Evolutionary conservation across 2,329 filamentous ascomycete genomes (phyloP).

Genomic region (Alternaria solani): DNA sequence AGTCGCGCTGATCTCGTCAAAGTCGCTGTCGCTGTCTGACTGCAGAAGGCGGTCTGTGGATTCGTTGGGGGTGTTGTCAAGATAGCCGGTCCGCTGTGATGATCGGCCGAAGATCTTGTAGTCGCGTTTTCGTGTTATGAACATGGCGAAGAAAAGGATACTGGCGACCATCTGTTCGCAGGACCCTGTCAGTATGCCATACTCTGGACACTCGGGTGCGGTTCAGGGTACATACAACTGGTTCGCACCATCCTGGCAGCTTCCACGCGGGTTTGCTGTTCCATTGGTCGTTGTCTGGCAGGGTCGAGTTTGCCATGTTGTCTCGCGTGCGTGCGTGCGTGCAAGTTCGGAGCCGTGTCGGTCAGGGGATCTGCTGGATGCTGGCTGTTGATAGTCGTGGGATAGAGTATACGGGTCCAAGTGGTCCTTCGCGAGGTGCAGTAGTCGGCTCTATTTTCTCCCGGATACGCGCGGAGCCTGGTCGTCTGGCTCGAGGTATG

Average conservation of each 20-base stretch:
- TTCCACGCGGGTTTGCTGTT: constrained; percentile 54
- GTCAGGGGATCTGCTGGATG: neutral
- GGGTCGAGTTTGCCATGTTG: constrained; percentile 23
- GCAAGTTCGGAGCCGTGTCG: neutral
- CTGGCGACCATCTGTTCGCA: constrained; percentile 57
- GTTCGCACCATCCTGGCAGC: constrained; percentile 54
- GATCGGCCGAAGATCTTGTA: constrained; percentile 53
- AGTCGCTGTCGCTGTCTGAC: constrained; percentile 49
- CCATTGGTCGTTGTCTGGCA: constrained; percentile 40
- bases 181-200: constrained; percentile 14
- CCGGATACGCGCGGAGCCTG: neutral
- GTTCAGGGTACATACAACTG: constrained; percentile 41
- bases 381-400: constrained; percentile 1
- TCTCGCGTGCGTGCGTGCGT: constrained; percentile 11
- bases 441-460: constrained; percentile 1
- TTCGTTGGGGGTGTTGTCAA: constrained; percentile 47
- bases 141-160: constrained; percentile 60
- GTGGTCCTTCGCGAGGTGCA: neutral
- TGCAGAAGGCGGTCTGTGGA: constrained; percentile 54
- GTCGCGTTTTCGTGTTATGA: constrained; percentile 57
- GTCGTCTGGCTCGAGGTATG: neutral
- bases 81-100: constrained; percentile 35
- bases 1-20: constrained; percentile 45
- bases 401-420: neutral
- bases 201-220: neutral